Base-by-base conservation (phyloP, 2,329 filamentous ascomycete species). In the Fusarium solani-melongenae region DNA sequence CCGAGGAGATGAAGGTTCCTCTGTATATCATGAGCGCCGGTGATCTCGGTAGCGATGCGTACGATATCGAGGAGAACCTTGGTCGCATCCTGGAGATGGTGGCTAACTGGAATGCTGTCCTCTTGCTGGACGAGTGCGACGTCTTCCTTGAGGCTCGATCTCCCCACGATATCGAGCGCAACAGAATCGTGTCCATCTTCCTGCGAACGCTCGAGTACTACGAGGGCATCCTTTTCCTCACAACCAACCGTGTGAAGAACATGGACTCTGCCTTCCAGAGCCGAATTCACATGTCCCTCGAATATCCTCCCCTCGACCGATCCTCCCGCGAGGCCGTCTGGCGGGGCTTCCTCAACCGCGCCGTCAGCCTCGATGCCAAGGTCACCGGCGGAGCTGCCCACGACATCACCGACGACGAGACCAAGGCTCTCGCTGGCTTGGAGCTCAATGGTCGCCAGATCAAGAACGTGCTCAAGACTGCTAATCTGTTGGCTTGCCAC, bases 1-100 rank as follows among this genome's bases (percentile, higher is more conserved):
- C 87, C 1, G 87, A 89, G 79, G 81, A 84, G 72, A 84, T 86
- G 69, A 81, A 81, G 51, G 83, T 84, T 41, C 88, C 87, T 2
- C 81, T 89, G 7, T 88, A 88, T 75, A 84, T 83, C 27, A 83
- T 89, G 57, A 84, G 83, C 69, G 92, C 92, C 0, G 93, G 93
- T 33, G 93, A 95, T 78, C 86, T 95, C 0, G 93, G 93, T 31
- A 90, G 90, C 2, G 88, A 92, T 62, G 88, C 91, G 0, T 86
- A 88, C 67, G 87, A 88, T 17, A 87, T 95, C 0, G 93, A 94
- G 80, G 83, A 84, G 12, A 90, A 91, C 74, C 86, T 94, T 1
- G 29, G 63, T 1, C 70, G 66, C 0, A 80, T 82, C 61, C 74
- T 95, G 69, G 91, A 93, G 78, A 91, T 95, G 69, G 92, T 92